Evolutionary conservation across 495 filamentous ascomycete genomes (phyloP).

Genomic region (Trichoderma reesei): DNA sequence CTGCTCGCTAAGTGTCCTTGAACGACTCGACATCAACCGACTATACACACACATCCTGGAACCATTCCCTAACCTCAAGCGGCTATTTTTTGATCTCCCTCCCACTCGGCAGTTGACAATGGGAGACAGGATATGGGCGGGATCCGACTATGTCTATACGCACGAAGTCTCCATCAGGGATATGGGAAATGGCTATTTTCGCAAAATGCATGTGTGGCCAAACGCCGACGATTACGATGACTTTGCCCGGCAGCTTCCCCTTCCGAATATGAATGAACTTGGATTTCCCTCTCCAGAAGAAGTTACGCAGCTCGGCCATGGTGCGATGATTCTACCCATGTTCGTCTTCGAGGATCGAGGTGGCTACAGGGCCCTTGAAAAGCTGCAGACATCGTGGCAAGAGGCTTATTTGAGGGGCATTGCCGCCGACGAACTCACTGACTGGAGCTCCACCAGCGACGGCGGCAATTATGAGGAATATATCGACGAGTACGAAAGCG

Average conservation of each 20-base stretch:
- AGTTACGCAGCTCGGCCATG: background rate
- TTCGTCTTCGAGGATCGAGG: background rate
- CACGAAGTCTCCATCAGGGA: background rate
- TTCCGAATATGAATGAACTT: background rate
- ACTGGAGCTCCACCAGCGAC: background rate
- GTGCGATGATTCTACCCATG: background rate
- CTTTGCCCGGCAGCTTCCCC: background rate
- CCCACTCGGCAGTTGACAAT: too few species aligned
- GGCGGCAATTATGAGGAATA: background rate
- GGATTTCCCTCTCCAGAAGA: too few species aligned
- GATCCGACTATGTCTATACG: background rate
- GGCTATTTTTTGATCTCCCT: background rate
- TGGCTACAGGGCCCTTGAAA: background rate
- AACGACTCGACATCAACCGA: background rate
- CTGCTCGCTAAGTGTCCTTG: background rate
- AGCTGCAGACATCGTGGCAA: background rate
- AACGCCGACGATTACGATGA: background rate
- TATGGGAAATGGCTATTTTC: background rate
- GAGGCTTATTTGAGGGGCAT: background rate
- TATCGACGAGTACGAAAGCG: conserved; percentile 6
- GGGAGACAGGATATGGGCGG: background rate
- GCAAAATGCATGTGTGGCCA: background rate
- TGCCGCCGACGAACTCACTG: background rate
- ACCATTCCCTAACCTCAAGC: background rate
- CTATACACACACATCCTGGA: background rate